phyloP scores from a whole-genome alignment of 345 rosid species.

The Punica granatum region DNA sequence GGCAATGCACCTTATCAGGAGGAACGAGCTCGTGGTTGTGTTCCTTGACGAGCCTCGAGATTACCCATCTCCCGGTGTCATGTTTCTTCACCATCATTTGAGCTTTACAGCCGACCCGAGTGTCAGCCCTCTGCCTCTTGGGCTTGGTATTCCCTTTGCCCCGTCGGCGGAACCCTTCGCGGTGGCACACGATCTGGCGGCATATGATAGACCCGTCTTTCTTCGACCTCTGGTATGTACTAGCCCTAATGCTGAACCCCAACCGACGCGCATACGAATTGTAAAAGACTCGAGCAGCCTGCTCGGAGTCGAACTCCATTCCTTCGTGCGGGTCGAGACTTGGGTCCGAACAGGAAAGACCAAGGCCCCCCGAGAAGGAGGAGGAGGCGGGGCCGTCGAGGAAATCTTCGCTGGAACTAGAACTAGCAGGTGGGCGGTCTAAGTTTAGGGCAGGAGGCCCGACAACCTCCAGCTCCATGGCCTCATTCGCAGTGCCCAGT shows the following conservation, averaged over 20 bases:
- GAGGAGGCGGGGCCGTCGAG: too few relatives aligned
- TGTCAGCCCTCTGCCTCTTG: constrained; percentile 29
- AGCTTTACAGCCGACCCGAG: constrained; percentile 48
- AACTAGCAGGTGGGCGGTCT: too few relatives aligned
- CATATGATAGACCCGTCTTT: constrained; percentile 35
- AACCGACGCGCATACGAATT: constrained; percentile 38
- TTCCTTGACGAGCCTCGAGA: constrained; percentile 25
- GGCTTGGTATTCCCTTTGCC: constrained; percentile 30
- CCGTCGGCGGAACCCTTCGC: too few relatives aligned
- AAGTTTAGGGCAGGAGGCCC: too few relatives aligned
- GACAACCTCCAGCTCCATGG: too few relatives aligned
- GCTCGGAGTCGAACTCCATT: constrained; percentile 43
- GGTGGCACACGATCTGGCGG: constrained; percentile 38
- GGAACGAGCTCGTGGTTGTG: constrained; percentile 50
- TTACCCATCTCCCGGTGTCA: constrained; percentile 35
- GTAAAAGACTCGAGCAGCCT: constrained; percentile 34
- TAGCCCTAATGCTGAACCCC: constrained; percentile 37
- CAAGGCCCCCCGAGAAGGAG: too few relatives aligned
- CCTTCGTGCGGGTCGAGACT: constrained; percentile 32
- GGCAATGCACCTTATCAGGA: constrained; percentile 43
- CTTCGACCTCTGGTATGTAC: constrained; percentile 31
- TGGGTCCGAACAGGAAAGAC: too few relatives aligned
- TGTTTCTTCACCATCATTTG: constrained; percentile 31
- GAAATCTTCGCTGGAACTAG: too few relatives aligned
- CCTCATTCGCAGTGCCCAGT: too few relatives aligned